These are phyloP conservation scores for Periglandula ipomoeae DNA, from an alignment of 2,329 filamentous ascomycete genomes.

Conservation along the genomic window DNA sequence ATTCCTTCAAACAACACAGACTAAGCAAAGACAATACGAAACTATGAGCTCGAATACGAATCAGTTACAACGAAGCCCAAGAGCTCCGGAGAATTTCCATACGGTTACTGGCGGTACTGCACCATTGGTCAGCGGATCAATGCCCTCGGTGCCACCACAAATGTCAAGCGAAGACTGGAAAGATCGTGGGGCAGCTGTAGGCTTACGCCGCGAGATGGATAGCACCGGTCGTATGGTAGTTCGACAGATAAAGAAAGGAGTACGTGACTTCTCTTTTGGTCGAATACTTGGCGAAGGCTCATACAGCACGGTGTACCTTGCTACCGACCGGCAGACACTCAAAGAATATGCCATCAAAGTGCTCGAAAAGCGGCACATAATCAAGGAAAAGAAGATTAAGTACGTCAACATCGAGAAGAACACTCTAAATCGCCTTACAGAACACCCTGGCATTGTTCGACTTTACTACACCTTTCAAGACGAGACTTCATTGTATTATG, in stretches of 20 bases:
- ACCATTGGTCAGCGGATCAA: constrained; percentile 25
- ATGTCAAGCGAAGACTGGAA: constrained; percentile 81
- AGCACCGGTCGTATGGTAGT: constrained; percentile 73
- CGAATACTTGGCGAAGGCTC: constrained; percentile 88
- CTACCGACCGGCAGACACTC: constrained; percentile 84
- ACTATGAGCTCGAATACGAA: constrained; percentile 49
- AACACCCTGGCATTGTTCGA: constrained; percentile 92
- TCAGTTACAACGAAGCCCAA: constrained; percentile 69
- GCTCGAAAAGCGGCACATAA: constrained; percentile 95
- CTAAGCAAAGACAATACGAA: constrained; percentile 41
- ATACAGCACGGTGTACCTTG: constrained; percentile 91
- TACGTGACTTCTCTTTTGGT: constrained; percentile 93
- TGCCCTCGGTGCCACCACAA: neutral
- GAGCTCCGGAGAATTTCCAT: constrained; percentile 39
- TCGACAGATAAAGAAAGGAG: constrained; percentile 88
- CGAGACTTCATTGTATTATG: constrained; percentile 91
- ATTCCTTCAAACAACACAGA: constrained; percentile 9
- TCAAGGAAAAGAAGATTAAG: constrained; percentile 99
- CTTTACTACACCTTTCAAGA: constrained; percentile 99
- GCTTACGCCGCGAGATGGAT: constrained; percentile 74
- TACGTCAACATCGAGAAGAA: constrained; percentile 99
- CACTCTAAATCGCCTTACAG: constrained; percentile 88
- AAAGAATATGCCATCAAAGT: constrained; percentile 99
- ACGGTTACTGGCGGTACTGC: constrained; percentile 15
- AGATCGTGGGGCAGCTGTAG: constrained; percentile 83